These are phyloP conservation scores for Epichloe bromicola DNA, from an alignment of 2,329 filamentous ascomycete genomes.

Conservation along the genomic window DNA sequence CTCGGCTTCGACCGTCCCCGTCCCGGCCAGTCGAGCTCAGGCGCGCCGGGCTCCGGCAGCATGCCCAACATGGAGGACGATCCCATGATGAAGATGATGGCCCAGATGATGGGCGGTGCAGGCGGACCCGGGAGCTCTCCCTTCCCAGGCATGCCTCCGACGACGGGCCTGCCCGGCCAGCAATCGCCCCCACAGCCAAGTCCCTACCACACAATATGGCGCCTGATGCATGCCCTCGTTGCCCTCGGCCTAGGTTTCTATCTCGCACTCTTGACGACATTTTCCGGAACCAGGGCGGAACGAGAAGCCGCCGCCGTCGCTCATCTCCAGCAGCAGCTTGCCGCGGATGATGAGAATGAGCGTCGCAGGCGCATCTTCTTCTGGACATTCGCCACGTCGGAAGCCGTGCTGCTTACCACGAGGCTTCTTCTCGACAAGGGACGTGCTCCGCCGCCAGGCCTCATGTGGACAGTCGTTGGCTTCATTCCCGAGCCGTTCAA, in stretches of 20 bases:
- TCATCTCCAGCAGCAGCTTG: constrained; percentile 13
- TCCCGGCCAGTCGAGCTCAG: constrained; percentile 12
- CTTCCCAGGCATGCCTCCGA: constrained; percentile 26
- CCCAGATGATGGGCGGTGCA: constrained; percentile 50
- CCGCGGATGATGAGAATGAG: constrained; percentile 17
- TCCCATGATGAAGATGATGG: constrained; percentile 52
- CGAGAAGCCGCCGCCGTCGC: constrained; percentile 32
- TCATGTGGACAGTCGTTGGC: constrained; percentile 48
- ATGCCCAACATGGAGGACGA: constrained; percentile 15
- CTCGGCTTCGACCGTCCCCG: constrained; percentile 37
- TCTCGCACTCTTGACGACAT: constrained; percentile 53
- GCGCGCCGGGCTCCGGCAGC: constrained; percentile 12
- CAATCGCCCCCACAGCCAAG: constrained; percentile 19
- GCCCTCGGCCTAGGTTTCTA: constrained; percentile 58
- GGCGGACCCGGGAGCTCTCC: constrained; percentile 19
- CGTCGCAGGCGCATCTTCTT: constrained; percentile 41
- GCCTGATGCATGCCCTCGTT: constrained; percentile 59
- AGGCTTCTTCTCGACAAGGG: constrained; percentile 58
- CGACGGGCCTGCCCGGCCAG: constrained; percentile 28
- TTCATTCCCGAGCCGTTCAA: constrained; percentile 54
- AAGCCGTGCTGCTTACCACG: constrained; percentile 58
- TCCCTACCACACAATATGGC: constrained; percentile 46
- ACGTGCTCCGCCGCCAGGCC: constrained; percentile 41
- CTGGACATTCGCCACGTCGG: constrained; percentile 67
- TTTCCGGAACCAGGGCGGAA: constrained; percentile 51